Conservation (phyloP, 2,329 filamentous ascomycete genomes). For the Cordyceps fumosorosea region DNA sequence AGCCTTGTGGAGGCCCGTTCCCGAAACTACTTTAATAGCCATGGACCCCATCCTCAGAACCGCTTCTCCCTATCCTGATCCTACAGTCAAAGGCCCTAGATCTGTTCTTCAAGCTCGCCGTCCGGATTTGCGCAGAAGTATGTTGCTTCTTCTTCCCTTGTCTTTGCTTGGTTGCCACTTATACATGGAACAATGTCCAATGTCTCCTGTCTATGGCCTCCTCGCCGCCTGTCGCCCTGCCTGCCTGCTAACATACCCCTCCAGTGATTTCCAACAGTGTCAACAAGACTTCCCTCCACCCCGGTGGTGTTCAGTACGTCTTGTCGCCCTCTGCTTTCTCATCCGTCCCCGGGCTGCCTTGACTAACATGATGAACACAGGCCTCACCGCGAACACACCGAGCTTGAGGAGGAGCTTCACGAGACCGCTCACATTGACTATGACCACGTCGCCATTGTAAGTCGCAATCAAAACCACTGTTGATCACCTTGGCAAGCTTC, state of each 20-base stretch:
- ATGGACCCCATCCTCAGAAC: conserved; percentile 35
- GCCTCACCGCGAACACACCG: conserved; percentile 82
- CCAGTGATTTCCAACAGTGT: conserved; percentile 55
- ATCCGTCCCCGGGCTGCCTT: conserved; percentile 5
- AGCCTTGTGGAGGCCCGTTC: conserved; percentile 13
- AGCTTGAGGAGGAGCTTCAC: conserved; percentile 94
- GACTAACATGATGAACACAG: conserved; percentile 40
- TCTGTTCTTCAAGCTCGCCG: conserved; percentile 31
- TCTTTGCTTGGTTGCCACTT: not conserved
- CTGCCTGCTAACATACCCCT: conserved; percentile 15
- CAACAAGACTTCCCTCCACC: conserved; percentile 91
- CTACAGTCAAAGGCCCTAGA: conserved; percentile 33
- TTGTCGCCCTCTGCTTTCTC: conserved; percentile 12
- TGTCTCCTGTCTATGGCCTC: not conserved
- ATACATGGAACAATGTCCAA: not conserved
- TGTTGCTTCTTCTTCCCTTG: conserved; percentile 20
- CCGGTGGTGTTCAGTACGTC: conserved; percentile 80
- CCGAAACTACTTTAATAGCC: conserved; percentile 30
- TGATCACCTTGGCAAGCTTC: not conserved
- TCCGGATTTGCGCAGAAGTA: conserved; percentile 37
- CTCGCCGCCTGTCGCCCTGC: not conserved
- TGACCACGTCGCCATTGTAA: conserved; percentile 93
- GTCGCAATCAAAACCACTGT: conserved; percentile 26
- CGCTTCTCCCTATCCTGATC: conserved; percentile 32
- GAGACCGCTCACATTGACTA: conserved; percentile 99